Conservation (phyloP, 2,329 filamentous ascomycete genomes). For the Pyrenochaeta sp. region DNA sequence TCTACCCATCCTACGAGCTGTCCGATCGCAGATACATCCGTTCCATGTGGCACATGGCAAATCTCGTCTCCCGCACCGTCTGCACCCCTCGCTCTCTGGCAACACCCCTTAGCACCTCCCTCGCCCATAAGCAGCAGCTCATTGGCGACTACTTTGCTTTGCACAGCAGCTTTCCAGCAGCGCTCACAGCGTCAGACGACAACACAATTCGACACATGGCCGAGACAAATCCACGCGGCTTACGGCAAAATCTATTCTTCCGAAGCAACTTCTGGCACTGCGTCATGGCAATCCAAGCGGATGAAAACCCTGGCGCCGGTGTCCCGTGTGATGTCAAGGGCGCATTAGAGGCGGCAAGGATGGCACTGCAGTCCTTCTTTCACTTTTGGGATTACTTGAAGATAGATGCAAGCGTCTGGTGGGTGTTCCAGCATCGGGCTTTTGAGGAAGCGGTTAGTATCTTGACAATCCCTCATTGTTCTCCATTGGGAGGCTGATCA, state of each 20-base stretch:
- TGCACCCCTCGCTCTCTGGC: constrained; percentile 78
- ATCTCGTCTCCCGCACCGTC: constrained; percentile 78
- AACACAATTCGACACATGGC: constrained; percentile 67
- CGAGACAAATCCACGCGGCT: constrained; percentile 69
- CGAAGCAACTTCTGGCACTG: constrained; percentile 87
- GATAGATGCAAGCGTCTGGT: constrained; percentile 79
- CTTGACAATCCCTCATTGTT: background rate
- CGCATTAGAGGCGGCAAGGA: constrained; percentile 77
- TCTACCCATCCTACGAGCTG: constrained; percentile 50
- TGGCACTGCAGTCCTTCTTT: constrained; percentile 78
- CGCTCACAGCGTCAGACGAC: constrained; percentile 74
- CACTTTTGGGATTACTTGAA: constrained; percentile 74
- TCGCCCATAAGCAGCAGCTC: constrained; percentile 74
- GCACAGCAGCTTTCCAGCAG: constrained; percentile 75
- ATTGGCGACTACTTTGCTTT: constrained; percentile 75
- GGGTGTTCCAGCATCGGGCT: constrained; percentile 83
- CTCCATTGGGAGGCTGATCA: background rate
- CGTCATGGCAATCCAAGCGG: constrained; percentile 79
- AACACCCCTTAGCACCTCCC: constrained; percentile 73
- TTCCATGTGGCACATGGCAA: constrained; percentile 80
- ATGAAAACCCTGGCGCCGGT: constrained; percentile 67
- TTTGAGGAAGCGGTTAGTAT: constrained; percentile 78
- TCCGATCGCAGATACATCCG: constrained; percentile 67
- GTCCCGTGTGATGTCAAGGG: constrained; percentile 68
- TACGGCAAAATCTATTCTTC: constrained; percentile 78